phyloP scores from a whole-genome alignment of 306 rosid species.

The Glycine soja region DNA sequence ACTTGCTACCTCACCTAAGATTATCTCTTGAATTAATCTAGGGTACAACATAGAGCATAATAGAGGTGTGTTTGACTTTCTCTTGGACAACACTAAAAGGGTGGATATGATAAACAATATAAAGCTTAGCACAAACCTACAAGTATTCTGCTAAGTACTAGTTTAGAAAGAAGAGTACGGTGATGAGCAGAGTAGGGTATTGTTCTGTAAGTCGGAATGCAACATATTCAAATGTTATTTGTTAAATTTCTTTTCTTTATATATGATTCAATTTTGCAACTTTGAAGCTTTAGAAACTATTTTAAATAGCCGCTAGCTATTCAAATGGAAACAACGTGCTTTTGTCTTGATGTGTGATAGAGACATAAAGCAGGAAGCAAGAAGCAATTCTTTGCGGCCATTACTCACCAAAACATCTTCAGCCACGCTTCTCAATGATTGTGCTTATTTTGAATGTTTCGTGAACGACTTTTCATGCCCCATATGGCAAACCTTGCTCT shows the following conservation, averaged over 20 bases:
- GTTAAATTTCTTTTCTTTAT: not conserved
- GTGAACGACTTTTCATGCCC: not conserved
- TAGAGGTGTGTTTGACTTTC: no score
- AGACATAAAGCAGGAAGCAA: slow-evolving; percentile 4
- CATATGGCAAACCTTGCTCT: not conserved
- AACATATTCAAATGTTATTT: not conserved
- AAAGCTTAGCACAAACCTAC: not conserved
- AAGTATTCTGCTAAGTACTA: not conserved
- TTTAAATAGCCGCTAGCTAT: not conserved
- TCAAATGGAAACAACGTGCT: not conserved
- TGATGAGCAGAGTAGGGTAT: not conserved
- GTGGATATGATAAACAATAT: no score
- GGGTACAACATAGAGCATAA: no score
- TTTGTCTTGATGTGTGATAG: not conserved
- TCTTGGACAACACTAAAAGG: no score
- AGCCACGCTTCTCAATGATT: not conserved
- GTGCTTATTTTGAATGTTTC: slow-evolving; percentile 5
- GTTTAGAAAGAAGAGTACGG: not conserved
- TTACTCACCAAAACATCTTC: not conserved
- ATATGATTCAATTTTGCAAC: not conserved
- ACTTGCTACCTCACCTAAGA: no score
- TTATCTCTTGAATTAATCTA: no score
- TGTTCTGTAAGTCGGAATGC: not conserved
- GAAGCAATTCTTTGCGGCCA: not conserved
- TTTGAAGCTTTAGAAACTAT: not conserved